Conservation (phyloP, 73 alveolate genomes). For the Paramecium octaurelia region DNA sequence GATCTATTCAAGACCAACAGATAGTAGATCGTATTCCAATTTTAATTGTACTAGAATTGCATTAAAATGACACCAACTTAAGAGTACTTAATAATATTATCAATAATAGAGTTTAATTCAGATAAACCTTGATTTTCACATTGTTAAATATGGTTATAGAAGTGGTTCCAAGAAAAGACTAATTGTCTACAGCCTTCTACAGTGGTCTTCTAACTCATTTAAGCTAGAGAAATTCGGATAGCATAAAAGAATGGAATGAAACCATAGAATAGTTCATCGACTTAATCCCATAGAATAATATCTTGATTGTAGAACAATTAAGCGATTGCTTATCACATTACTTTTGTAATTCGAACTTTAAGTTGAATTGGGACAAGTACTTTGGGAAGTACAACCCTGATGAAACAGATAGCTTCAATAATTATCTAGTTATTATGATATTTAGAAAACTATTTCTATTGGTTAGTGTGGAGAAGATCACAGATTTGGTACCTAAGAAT, state of each 20-base stretch:
- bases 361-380: not conserved
- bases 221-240: constrained; percentile 9
- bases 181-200: not conserved
- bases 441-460: constrained; percentile 27
- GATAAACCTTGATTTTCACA: not conserved
- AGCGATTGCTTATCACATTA: constrained; percentile 26
- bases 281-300: not conserved
- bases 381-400: not conserved
- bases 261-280: not conserved
- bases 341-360: not conserved
- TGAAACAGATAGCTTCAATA: not conserved
- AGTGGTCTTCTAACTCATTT: not conserved
- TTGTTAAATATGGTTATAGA: not conserved
- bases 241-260: constrained; percentile 24
- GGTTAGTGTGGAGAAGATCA: not conserved
- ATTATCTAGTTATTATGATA: not conserved
- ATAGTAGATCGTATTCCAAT: not conserved
- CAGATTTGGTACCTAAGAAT: not conserved
- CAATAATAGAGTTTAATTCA: not conserved
- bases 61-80: not conserved
- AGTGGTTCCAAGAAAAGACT: not conserved
- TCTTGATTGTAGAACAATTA: not conserved
- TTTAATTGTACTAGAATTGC: not conserved
- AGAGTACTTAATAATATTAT: not conserved
- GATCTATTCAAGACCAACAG: constrained; percentile 27